Evolutionary conservation across 805 yeast genomes (phyloP), one percentile per base, ranked within the genome.

Genomic region (Ogataea salicorniae): DNA sequence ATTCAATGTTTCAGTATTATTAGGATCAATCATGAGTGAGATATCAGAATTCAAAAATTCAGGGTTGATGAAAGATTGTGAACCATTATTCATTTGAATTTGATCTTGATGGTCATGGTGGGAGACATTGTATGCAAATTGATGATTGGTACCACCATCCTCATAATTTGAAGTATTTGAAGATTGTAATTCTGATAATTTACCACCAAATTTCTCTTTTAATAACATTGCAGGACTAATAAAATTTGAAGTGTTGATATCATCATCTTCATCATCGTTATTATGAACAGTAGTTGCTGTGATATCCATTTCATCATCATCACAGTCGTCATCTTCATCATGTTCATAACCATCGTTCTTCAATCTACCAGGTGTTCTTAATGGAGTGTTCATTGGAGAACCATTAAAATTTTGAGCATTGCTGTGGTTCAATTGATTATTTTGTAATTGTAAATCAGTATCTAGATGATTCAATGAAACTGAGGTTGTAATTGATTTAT

Each of bases 141-240:
- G 14, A 37, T 20, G 7, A 11, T 16, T 16, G 42, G 26, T 7
- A 22, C 23, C 14, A 20, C n/a, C 29, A 37, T 17, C 20, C 2
- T 37, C 29, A 20, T 14, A 13, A 14, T 22, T 34, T 40, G 42
- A 9, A 18, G 39, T 23, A 29, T 26, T 16, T 29, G 37, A 17
- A 5, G 39, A 26, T 15, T 50, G 53, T 23, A 58, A 43, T 34
- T 59, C 61, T 20, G 58, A 52, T 35, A 62, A 42, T 44, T 57
- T 60, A 26, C 64, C 66, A 18, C 66, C 66, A 50, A 62, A 63
- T 43, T 60, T 60, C 45, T 57, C 58, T 35, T 59, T 63, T 51
- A 61, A 50, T 23, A 63, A 43, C 51, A 60, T 50, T 4, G 63
- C 52, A 4, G 68, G 68, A 22, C 57, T 55, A 23, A 63, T 53